Evolutionary conservation across 371 early-diverging fungal genomes (phyloP), one percentile per base, ranked within the genome.

Genomic region (Chytridiales sp.): DNA sequence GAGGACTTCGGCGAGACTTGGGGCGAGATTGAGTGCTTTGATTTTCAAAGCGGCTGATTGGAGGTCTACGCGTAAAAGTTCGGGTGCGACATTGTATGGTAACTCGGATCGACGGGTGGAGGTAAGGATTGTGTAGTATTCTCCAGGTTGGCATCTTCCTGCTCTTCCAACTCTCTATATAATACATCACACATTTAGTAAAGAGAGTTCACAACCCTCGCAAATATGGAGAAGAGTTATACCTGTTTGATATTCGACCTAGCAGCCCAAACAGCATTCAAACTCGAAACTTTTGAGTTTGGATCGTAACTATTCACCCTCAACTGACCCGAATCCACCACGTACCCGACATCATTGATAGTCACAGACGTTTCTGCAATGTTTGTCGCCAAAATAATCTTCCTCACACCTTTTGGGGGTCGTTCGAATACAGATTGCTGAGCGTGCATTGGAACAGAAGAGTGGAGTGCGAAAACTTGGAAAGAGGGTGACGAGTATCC

Each of bases 311-410:
- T 61, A 47, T 70, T 82, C 35, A 73, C 61, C 26, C 83, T 73
- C 11, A 75, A 62, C 59, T 71, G 66, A 1, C 77, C 83, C 29
- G 71, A 66, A 59, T 87, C 87, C 15, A 87, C 66, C 19, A 87
- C 85, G 59, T 80, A 84, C 8, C 70, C 78, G 36, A 87, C 69
- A 40, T 77, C 76, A 52, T 77, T 72, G 52, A 84, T 86, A 34
- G 87, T 87, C 8, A 87, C 72, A 52, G 75, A 74, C 0, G 97
- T 97, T 67, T 97, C 98, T 0, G 95, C 92, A 73, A 97, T 92
- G 57, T 96, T 95, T 21, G 96, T 97, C 3, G 90, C 76, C 46
- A 98, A 69, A 17, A 98, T 90, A 50, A 94, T 84, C 70, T 95
- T 95, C 30, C 95, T 77, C 13, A 80, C 62, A 0, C 86, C 85